phyloP scores from a whole-genome alignment of 495 filamentous ascomycete species.

The Podospora anserina region DNA sequence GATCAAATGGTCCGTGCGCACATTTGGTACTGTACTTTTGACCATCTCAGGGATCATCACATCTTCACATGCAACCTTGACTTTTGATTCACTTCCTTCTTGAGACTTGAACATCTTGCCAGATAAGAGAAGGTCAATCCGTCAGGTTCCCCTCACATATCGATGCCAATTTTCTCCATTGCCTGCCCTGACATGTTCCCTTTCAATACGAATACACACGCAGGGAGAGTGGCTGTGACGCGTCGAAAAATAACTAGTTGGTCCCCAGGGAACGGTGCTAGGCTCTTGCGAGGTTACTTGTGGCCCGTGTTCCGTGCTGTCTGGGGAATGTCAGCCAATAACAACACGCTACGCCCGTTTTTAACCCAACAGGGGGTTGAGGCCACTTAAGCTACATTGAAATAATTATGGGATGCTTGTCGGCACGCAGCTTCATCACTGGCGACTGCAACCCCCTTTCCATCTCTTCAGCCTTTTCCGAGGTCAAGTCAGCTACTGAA shows the following conservation, averaged over 20 bases:
- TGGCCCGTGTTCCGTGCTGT: not conserved
- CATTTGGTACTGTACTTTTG: not conserved
- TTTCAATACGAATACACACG: not conserved
- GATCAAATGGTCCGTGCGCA: not conserved
- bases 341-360: slow-evolving; percentile 9
- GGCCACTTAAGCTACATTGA: slow-evolving; percentile 34
- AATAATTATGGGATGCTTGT: slow-evolving; percentile 22
- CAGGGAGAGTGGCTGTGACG: not conserved
- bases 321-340: not conserved
- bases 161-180: not conserved
- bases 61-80: not conserved
- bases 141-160: not conserved
- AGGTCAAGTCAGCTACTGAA: slow-evolving; percentile 14
- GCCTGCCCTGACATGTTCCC: not conserved
- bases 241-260: not conserved
- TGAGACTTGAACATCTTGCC: too few relatives aligned
- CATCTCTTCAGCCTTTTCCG: slow-evolving; percentile 13
- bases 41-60: not conserved
- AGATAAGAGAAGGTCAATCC: not conserved
- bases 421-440: slow-evolving; percentile 10
- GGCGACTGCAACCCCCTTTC: slow-evolving; percentile 31
- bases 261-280: not conserved
- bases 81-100: not conserved
- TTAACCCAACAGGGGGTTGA: slow-evolving; percentile 25
- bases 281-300: not conserved